Conservation (phyloP, 768 basidiomycete species). For the Tulasnella sp. region DNA sequence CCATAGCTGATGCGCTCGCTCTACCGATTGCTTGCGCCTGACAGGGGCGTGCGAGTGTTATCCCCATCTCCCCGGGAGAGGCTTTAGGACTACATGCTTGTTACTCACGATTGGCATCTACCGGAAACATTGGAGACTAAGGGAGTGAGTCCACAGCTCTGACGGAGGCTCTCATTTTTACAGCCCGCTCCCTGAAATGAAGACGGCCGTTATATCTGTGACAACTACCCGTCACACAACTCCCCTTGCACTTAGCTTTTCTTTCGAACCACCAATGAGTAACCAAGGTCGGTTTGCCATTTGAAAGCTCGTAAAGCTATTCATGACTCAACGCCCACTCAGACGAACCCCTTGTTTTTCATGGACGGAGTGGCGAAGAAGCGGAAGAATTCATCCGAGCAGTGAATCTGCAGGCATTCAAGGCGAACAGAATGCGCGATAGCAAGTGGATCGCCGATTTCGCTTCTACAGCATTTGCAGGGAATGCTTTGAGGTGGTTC, state of each 20-base stretch:
- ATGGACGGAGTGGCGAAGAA: background rate
- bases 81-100: too few relatives aligned
- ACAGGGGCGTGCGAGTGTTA: too few relatives aligned
- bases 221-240: background rate
- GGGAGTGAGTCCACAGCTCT: too few relatives aligned
- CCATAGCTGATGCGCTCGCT: background rate
- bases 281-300: background rate
- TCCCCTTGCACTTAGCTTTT: background rate
- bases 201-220: too few relatives aligned
- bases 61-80: too few relatives aligned
- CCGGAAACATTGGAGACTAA: too few relatives aligned
- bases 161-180: too few relatives aligned
- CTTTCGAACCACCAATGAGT: background rate
- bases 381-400: background rate
- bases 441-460: background rate
- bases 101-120: too few relatives aligned
- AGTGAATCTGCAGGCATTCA: constrained; percentile 9
- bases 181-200: too few relatives aligned
- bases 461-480: background rate
- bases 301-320: background rate
- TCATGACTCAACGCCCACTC: background rate
- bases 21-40: too few relatives aligned
- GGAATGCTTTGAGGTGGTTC: constrained; percentile 13
- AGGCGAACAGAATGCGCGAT: background rate
- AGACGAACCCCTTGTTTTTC: background rate